Evolutionary conservation across 306 rosid genomes (phyloP).

Genomic region (Echinosophora koreensis): DNA sequence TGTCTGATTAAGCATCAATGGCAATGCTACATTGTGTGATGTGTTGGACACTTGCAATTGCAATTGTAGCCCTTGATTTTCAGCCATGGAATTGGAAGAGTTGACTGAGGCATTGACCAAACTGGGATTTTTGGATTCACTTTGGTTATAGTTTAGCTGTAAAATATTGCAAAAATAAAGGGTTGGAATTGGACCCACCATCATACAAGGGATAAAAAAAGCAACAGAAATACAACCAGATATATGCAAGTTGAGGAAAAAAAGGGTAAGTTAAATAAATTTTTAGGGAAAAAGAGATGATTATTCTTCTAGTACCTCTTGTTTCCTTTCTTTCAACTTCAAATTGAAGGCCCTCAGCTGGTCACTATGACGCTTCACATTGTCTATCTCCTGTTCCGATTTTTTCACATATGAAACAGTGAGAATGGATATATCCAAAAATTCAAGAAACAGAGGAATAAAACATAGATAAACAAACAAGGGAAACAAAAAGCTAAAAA

Average conservation of each 20-base stretch:
- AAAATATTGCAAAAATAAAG: slow-evolving; percentile 1
- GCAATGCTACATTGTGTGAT: neutral
- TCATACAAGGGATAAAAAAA: neutral
- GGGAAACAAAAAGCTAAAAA: neutral
- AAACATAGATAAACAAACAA: neutral
- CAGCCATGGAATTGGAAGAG: neutral
- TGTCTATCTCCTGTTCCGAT: slow-evolving; percentile 58
- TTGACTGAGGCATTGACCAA: slow-evolving; percentile 22
- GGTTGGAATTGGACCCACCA: neutral
- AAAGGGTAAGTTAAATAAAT: neutral
- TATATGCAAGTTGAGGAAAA: too few relatives aligned
- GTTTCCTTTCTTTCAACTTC: slow-evolving; percentile 49
- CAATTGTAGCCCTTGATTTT: slow-evolving; percentile 1
- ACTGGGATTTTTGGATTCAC: slow-evolving; percentile 1
- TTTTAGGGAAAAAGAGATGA: neutral
- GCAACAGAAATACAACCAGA: neutral
- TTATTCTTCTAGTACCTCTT: slow-evolving; percentile 49
- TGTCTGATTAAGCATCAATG: slow-evolving; percentile 24
- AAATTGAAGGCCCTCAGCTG: slow-evolving; percentile 44
- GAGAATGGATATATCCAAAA: neutral
- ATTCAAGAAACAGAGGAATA: slow-evolving; percentile 13
- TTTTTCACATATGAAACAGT: neutral
- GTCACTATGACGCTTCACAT: slow-evolving; percentile 34
- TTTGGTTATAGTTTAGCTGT: slow-evolving; percentile 44
- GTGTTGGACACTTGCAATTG: neutral